Evolutionary conservation across 306 rosid genomes (phyloP).

Genomic region (Cucurbita moschata): DNA sequence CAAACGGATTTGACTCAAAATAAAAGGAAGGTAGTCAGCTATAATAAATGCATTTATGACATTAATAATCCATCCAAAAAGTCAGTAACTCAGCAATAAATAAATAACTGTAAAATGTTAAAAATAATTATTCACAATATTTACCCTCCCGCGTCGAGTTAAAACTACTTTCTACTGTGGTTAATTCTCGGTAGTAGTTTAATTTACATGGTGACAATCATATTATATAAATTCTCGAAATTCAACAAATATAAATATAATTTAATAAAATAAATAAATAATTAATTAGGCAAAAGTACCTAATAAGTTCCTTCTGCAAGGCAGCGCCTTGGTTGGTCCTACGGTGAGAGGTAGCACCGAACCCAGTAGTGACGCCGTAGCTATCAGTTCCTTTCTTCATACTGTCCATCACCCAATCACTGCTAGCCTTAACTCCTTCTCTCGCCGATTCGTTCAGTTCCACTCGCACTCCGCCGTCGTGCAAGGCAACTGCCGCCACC

Average conservation of each 20-base stretch:
- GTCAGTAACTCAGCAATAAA: background rate
- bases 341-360: background rate
- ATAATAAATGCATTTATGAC: background rate
- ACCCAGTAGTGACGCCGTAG: background rate
- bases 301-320: conserved; percentile 6
- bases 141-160: background rate
- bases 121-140: too few relatives aligned
- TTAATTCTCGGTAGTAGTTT: too few relatives aligned
- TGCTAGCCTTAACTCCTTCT: background rate
- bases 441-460: background rate
- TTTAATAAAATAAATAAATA: too few relatives aligned
- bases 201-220: too few relatives aligned
- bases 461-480: background rate
- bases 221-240: too few relatives aligned
- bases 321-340: conserved; percentile 7
- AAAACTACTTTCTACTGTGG: too few relatives aligned
- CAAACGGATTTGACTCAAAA: too few relatives aligned
- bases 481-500: background rate
- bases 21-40: too few relatives aligned
- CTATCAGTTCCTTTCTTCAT: background rate
- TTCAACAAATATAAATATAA: too few relatives aligned
- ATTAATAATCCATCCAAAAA: background rate
- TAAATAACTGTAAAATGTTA: background rate
- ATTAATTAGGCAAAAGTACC: background rate
- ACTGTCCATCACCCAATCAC: conserved; percentile 4